phyloP scores from a whole-genome alignment of 306 rosid species.

The Medicago lupulina region DNA sequence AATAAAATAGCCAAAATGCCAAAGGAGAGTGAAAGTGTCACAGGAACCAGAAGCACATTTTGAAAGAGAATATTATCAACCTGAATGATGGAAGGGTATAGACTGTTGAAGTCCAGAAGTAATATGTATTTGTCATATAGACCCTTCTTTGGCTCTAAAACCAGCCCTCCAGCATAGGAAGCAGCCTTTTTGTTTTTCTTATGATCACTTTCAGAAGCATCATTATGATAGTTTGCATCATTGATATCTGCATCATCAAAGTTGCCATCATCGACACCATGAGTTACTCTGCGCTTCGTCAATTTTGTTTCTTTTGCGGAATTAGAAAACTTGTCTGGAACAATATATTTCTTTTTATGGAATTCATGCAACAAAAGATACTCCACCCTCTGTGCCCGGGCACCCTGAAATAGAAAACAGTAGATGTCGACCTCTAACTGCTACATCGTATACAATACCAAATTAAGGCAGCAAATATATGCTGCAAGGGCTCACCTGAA shows the following conservation, averaged over 20 bases:
- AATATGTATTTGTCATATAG: conserved; percentile 92
- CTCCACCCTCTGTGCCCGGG: conserved; percentile 98
- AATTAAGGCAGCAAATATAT: conserved; percentile 37
- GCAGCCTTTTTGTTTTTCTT: conserved; percentile 82
- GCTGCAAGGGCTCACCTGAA: conserved; percentile 69
- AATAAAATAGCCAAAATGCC: conserved; percentile 17
- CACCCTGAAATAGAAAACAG: conserved; percentile 72
- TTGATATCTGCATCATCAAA: conserved; percentile 62
- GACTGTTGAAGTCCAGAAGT: conserved; percentile 96
- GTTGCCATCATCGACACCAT: conserved; percentile 55
- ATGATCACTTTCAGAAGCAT: conserved; percentile 56
- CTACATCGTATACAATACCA: conserved; percentile 23
- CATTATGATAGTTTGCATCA: conserved; percentile 58
- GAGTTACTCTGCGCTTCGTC: conserved; percentile 59
- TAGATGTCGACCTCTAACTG: conserved; percentile 34
- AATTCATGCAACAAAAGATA: conserved; percentile 95
- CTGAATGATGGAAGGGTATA: conserved; percentile 98
- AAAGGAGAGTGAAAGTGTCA: conserved; percentile 19
- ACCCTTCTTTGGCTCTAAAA: conserved; percentile 97
- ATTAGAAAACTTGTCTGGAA: conserved; percentile 80
- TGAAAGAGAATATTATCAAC: conserved; percentile 45
- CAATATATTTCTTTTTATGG: conserved; percentile 85
- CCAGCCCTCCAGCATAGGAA: conserved; percentile 94
- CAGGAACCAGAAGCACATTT: conserved; percentile 28
- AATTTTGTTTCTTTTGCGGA: conserved; percentile 65